phyloP scores from a whole-genome alignment of 2,329 filamentous ascomycete genomes.

The Aspergillus transmontanensis region DNA sequence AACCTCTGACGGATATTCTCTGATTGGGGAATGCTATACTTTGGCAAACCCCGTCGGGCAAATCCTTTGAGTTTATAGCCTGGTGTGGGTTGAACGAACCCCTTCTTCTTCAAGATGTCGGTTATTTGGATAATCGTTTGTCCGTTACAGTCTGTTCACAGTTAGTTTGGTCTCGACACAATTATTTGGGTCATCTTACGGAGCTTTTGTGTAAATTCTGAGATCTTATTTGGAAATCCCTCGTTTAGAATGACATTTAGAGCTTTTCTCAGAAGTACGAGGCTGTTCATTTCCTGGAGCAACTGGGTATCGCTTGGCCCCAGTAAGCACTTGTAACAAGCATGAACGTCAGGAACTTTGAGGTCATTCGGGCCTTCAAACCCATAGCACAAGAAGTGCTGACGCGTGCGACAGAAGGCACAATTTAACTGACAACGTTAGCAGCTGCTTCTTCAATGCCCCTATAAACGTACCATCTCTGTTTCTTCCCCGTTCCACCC shows the following conservation, averaged over 20 bases:
- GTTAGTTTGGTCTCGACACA: conserved; percentile 15
- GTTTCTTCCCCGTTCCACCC: conserved; percentile 41
- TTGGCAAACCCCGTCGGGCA: conserved; percentile 30
- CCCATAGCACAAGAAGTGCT: conserved; percentile 53
- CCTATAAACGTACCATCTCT: conserved; percentile 42
- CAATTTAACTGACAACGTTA: conserved; percentile 44
- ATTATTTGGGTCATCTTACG: conserved; percentile 25
- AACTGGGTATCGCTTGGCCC: conserved; percentile 29
- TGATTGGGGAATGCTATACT: conserved; percentile 26
- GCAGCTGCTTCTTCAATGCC: conserved; percentile 10
- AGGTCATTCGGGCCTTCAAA: conserved; percentile 41
- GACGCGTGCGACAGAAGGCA: conserved; percentile 46
- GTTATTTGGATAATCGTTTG: conserved; percentile 33
- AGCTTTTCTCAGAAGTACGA: conserved; percentile 31
- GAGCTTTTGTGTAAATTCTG: conserved; percentile 32
- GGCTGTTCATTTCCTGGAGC: conserved; percentile 29
- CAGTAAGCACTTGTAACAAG: conserved; percentile 52
- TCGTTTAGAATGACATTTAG: conserved; percentile 32
- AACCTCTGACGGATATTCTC: conserved; percentile 24
- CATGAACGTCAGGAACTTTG: conserved; percentile 45
- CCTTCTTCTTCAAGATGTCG: conserved; percentile 30
- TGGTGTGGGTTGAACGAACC: conserved; percentile 30
- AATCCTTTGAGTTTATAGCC: conserved; percentile 36
- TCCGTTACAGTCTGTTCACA: conserved; percentile 31
- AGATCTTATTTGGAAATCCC: conserved; percentile 30